Evolutionary conservation across 2,329 filamentous ascomycete genomes (phyloP).

Genomic region (Calonectria hongkongensis): DNA sequence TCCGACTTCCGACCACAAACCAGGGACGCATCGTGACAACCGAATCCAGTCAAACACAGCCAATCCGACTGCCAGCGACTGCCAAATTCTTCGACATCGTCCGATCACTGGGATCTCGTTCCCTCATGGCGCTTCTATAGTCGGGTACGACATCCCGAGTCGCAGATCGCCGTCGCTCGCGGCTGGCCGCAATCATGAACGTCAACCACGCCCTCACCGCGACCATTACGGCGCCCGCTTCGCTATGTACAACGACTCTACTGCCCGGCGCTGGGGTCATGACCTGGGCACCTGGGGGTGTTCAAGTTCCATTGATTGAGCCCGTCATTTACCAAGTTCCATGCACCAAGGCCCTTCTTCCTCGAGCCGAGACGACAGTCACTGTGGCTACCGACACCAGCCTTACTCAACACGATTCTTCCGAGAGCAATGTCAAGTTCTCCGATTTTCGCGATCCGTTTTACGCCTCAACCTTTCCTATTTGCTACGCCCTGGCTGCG

Average conservation of each 20-base stretch:
- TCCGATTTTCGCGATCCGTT: conserved; percentile 89
- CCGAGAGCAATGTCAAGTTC: conserved; percentile 63
- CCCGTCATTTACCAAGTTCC: conserved; percentile 72
- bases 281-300: conserved; percentile 70
- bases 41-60: conserved; percentile 25
- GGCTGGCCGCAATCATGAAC: conserved; percentile 56
- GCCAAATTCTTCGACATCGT: conserved; percentile 16
- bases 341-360: conserved; percentile 54
- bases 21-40: conserved; percentile 29
- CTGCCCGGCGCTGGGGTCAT: conserved; percentile 68
- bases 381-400: conserved; percentile 63
- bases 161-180: conserved; percentile 51
- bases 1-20: not conserved
- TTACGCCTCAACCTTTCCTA: conserved; percentile 93
- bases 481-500: conserved; percentile 93
- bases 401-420: conserved; percentile 54
- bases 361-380: conserved; percentile 53
- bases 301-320: conserved; percentile 73
- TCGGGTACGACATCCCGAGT: conserved; percentile 40
- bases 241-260: conserved; percentile 64
- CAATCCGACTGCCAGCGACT: conserved; percentile 9
- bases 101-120: conserved; percentile 8
- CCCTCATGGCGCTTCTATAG: conserved; percentile 52
- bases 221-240: conserved; percentile 56
- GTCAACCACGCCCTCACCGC: conserved; percentile 48